Conservation (phyloP, 2,329 filamentous ascomycete species). For the Fusarium sterilihyphosum region DNA sequence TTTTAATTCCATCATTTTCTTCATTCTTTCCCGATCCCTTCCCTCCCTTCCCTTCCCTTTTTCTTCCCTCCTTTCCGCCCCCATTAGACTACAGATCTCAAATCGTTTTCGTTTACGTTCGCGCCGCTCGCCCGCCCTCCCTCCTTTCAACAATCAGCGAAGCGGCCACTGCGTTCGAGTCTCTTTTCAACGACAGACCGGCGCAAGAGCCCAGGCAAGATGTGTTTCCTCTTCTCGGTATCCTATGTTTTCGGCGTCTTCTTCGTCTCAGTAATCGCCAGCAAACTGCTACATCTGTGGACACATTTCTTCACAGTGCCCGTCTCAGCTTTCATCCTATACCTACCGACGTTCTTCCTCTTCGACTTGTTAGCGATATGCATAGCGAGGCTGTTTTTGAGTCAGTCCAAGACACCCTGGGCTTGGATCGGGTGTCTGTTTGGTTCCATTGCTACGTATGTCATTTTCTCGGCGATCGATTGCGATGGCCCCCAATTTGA, state of each 20-base stretch:
- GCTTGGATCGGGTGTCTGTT: conserved; percentile 34
- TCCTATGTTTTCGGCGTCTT: conserved; percentile 46
- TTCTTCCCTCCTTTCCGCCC: background rate
- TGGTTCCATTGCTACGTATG: conserved; percentile 43
- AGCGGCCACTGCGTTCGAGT: conserved; percentile 8
- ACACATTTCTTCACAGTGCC: conserved; percentile 43
- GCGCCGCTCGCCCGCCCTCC: conserved; percentile 1
- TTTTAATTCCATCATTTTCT: conserved; percentile 8
- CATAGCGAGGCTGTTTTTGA: conserved; percentile 40
- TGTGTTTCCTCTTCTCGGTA: conserved; percentile 36
- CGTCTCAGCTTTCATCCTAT: conserved; percentile 43
- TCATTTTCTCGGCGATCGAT: conserved; percentile 1
- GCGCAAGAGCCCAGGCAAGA: conserved; percentile 18
- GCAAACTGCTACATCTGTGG: conserved; percentile 44
- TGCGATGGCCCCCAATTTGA: background rate
- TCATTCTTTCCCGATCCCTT: background rate
- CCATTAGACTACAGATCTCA: background rate
- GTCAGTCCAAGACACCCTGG: conserved; percentile 32
- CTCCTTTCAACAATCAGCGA: conserved; percentile 19
- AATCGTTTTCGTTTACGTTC: background rate
- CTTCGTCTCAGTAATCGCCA: conserved; percentile 41
- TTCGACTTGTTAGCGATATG: conserved; percentile 43
- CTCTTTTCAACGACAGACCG: conserved; percentile 1
- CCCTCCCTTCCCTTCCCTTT: background rate
- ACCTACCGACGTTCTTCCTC: conserved; percentile 46